A percentile compares a stretch with the other conserved stretches of the same genome.
Conservation (phyloP, 305 asterid species). For the Fraxinus dipetala region DNA sequence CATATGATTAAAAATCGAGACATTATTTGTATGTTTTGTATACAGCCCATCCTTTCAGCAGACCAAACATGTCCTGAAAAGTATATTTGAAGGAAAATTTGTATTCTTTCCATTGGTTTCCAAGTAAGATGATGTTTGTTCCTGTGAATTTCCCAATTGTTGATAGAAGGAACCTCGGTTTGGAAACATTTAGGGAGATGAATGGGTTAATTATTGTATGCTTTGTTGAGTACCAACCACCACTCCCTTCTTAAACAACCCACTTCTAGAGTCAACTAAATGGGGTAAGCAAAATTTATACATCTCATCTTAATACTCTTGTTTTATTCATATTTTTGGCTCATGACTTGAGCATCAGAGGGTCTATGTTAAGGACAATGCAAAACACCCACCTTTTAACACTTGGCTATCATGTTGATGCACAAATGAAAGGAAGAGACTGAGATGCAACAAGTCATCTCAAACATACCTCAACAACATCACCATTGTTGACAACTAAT, state of each 20-base stretch:
- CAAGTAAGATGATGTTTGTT: neutral
- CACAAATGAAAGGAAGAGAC: neutral
- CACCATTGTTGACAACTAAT: constrained; percentile 43
- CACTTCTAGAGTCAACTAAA: neutral
- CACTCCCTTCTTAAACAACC: neutral
- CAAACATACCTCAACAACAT: constrained; percentile 33
- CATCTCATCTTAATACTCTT: neutral
- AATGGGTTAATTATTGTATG: neutral
- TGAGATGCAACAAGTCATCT: neutral
- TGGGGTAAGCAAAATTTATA: neutral
- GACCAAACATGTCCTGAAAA: neutral
- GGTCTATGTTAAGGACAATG: neutral
- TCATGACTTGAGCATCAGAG: neutral
- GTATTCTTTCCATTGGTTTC: neutral
- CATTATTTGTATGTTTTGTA: neutral
- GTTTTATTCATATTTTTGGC: neutral
- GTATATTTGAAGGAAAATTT: neutral
- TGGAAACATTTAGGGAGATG: neutral
- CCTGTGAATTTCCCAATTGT: neutral
- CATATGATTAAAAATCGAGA: neutral
- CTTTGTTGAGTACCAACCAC: neutral
- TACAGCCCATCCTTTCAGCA: neutral
- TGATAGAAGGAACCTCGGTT: neutral
- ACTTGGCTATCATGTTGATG: neutral
- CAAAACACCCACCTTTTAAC: neutral